Evolutionary conservation across 2,329 filamentous ascomycete genomes (phyloP).

Genomic region (Pyricularia sp.): DNA sequence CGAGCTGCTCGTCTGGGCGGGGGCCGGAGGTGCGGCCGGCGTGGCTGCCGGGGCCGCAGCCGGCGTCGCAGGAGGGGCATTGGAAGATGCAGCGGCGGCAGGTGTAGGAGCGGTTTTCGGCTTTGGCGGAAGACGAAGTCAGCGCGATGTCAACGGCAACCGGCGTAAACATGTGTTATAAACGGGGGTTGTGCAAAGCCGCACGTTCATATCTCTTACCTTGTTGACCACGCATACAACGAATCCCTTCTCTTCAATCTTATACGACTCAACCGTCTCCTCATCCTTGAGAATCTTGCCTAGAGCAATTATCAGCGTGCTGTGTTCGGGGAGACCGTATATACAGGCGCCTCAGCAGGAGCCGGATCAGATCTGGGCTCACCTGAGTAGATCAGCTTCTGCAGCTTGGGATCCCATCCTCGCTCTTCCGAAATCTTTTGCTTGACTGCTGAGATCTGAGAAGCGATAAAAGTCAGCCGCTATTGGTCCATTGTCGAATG

Average conservation of each 20-base stretch:
- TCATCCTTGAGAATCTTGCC: constrained; percentile 98
- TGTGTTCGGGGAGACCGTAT: background rate
- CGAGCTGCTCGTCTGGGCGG: constrained; percentile 28
- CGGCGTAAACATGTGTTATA: background rate
- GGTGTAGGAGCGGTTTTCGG: constrained; percentile 57
- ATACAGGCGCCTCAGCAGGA: background rate
- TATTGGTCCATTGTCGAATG: background rate
- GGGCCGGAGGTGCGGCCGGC: constrained; percentile 36
- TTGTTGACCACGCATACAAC: constrained; percentile 98
- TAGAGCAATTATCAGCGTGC: constrained; percentile 26
- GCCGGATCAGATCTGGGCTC: constrained; percentile 23
- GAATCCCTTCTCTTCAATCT: constrained; percentile 98
- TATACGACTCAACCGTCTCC: constrained; percentile 92
- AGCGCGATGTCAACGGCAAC: background rate
- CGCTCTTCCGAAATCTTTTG: constrained; percentile 87
- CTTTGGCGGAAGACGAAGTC: constrained; percentile 28
- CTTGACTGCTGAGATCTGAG: constrained; percentile 80
- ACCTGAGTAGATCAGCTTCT: constrained; percentile 99
- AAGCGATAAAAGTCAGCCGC: constrained; percentile 12
- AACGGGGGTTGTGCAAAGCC: background rate
- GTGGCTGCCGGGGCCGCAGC: constrained; percentile 25
- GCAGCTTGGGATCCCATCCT: constrained; percentile 81
- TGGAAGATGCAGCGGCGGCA: constrained; percentile 33
- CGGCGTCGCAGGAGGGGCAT: constrained; percentile 38
- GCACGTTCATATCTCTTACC: constrained; percentile 44